phyloP scores from a whole-genome alignment of 768 basidiomycete species.

The Rhodosporidiobolus sp. region DNA sequence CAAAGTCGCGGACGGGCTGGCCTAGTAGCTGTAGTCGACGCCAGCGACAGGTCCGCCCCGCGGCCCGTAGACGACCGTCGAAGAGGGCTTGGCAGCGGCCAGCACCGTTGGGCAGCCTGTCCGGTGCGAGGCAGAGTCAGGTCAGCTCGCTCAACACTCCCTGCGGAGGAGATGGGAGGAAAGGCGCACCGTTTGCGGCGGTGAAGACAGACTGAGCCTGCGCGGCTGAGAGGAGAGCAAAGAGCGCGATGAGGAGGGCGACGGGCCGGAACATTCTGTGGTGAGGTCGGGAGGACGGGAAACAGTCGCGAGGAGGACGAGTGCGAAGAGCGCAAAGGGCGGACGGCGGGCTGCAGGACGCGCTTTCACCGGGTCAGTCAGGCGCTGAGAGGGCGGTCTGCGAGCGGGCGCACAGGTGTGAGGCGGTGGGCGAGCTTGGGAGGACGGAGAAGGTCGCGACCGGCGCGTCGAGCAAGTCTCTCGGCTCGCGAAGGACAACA shows the following conservation, averaged over 20 bases:
- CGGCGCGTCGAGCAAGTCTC: no score
- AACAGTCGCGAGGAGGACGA: background rate
- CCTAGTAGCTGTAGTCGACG: conserved; percentile 22
- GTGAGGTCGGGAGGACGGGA: background rate
- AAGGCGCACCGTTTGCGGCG: conserved; percentile 1
- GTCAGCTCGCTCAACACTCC: background rate
- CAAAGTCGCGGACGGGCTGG: background rate
- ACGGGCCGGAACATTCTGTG: background rate
- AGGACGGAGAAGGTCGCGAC: no score
- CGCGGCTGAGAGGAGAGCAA: background rate
- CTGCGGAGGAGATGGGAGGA: background rate
- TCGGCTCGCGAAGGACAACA: no score
- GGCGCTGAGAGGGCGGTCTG: no score
- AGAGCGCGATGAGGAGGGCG: conserved; percentile 1
- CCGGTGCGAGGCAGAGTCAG: no score
- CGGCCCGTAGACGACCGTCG: conserved; percentile 2
- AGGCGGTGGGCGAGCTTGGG: background rate
- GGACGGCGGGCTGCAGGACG: background rate
- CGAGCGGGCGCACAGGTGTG: no score
- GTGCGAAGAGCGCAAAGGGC: background rate
- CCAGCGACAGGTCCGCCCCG: conserved; percentile 18
- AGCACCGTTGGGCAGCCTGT: conserved; percentile 6
- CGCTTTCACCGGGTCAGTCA: background rate
- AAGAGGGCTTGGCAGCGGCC: background rate
- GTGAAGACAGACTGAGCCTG: conserved; percentile 5